Percentiles rank a stretch among this genome's conserved stretches.
phyloP scores from a whole-genome alignment of 1,139 yeast species.

The Lodderomyces beijingensis region DNA sequence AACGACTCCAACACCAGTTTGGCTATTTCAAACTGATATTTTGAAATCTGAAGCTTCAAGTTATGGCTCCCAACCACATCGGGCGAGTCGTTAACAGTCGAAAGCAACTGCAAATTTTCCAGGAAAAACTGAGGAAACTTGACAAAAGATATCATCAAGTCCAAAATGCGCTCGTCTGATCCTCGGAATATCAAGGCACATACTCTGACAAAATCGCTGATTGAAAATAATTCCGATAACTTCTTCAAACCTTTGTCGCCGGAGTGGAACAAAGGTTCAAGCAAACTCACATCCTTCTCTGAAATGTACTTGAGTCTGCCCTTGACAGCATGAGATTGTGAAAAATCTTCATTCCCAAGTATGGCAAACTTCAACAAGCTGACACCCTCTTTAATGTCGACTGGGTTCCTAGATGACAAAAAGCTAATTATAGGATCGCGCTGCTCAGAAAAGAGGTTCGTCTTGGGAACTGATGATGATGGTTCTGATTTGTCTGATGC shows the following conservation, averaged over 20 bases:
- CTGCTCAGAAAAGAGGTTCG: constrained; percentile 1
- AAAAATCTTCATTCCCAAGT: constrained; percentile 32
- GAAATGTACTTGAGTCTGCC: constrained; percentile 24
- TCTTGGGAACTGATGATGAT: background rate
- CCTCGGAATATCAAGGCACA: constrained; percentile 27
- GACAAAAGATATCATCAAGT: constrained; percentile 21
- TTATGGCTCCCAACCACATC: constrained; percentile 28
- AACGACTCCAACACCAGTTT: constrained; percentile 27
- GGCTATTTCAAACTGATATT: constrained; percentile 28
- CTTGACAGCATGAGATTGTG: constrained; percentile 18
- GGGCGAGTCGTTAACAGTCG: constrained; percentile 29
- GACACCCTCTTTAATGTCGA: constrained; percentile 32
- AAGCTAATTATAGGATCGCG: constrained; percentile 34
- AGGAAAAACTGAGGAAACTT: constrained; percentile 27
- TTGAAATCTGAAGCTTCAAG: constrained; percentile 34
- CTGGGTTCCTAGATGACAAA: constrained; percentile 28
- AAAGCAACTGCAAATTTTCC: constrained; percentile 24
- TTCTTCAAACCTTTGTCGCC: constrained; percentile 24
- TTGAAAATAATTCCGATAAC: constrained; percentile 21
- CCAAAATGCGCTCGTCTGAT: constrained; percentile 20
- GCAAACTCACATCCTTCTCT: constrained; percentile 23
- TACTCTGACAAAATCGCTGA: constrained; percentile 34
- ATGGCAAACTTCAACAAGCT: constrained; percentile 37
- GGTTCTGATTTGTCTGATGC: constrained; percentile 2
- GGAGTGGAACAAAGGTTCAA: constrained; percentile 28